Conservation (phyloP, 371 early-diverging fungal species). For the Mortierella sp. region DNA sequence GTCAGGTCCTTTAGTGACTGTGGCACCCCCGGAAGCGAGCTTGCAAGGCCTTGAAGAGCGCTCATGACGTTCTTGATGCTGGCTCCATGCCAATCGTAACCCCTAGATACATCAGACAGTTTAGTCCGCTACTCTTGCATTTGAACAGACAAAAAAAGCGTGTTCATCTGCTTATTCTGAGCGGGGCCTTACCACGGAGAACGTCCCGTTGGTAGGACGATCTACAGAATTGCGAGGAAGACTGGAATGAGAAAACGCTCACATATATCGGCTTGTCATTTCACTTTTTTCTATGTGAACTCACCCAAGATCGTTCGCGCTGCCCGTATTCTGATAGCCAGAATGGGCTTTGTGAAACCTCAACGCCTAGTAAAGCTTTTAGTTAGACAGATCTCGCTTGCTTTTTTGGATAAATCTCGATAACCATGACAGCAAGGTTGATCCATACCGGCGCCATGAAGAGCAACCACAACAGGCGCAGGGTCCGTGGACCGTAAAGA, state of each 20-base stretch:
- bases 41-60: constrained; percentile 49
- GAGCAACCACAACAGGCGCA: constrained; percentile 69
- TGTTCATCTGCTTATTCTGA: background rate
- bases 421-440: background rate
- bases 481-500: constrained; percentile 26
- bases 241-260: too few relatives aligned
- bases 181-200: constrained; percentile 65
- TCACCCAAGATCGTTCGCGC: constrained; percentile 47
- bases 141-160: too few relatives aligned
- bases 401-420: too few relatives aligned
- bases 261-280: too few relatives aligned
- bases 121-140: too few relatives aligned
- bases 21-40: constrained; percentile 38
- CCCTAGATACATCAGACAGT: constrained; percentile 40
- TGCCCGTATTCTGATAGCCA: constrained; percentile 37
- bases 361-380: constrained; percentile 20
- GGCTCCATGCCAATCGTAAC: constrained; percentile 68
- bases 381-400: too few relatives aligned
- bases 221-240: too few relatives aligned
- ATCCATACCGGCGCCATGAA: constrained; percentile 73
- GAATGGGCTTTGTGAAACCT: constrained; percentile 18
- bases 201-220: constrained; percentile 74
- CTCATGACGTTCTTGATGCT: constrained; percentile 56
- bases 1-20: constrained; percentile 5
- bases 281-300: too few relatives aligned